phyloP scores from a whole-genome alignment of 768 basidiomycete genomes.

The Tricholoma flavovirens region DNA sequence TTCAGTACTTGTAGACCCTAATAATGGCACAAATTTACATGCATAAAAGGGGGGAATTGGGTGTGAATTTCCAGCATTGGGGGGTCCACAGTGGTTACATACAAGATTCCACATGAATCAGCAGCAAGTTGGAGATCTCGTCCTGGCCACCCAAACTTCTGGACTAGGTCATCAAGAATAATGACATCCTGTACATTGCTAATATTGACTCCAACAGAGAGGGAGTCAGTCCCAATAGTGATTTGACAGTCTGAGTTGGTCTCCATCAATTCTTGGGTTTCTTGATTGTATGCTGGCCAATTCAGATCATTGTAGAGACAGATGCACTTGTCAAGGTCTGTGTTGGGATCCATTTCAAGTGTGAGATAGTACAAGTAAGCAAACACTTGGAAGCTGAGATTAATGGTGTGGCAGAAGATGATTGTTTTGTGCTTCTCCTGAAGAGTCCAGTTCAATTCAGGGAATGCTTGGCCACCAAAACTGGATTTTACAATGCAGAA shows the following conservation, averaged over 20 bases:
- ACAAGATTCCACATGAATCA: no score
- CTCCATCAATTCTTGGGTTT: neutral
- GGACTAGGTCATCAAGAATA: constrained; percentile 5
- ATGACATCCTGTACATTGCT: constrained; percentile 3
- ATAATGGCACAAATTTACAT: no score
- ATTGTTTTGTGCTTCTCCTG: neutral
- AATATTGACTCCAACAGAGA: constrained; percentile 11
- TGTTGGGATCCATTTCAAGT: neutral
- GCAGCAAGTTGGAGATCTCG: no score
- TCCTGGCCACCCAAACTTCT: no score
- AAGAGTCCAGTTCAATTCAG: neutral
- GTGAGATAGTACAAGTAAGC: neutral
- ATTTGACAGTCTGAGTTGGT: constrained; percentile 1
- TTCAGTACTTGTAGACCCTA: no score
- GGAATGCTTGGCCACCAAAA: no score
- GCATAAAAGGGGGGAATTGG: no score
- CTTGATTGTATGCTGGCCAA: neutral
- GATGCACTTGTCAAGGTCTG: constrained; percentile 1
- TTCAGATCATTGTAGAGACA: constrained; percentile 9
- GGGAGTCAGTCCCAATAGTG: constrained; percentile 12
- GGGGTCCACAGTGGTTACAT: no score
- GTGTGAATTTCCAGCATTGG: no score
- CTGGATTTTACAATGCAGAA: no score
- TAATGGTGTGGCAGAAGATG: neutral
- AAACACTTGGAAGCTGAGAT: neutral